phyloP scores from a whole-genome alignment of 176 grass and related monocot genomes.

The Panicum miliaceum region DNA sequence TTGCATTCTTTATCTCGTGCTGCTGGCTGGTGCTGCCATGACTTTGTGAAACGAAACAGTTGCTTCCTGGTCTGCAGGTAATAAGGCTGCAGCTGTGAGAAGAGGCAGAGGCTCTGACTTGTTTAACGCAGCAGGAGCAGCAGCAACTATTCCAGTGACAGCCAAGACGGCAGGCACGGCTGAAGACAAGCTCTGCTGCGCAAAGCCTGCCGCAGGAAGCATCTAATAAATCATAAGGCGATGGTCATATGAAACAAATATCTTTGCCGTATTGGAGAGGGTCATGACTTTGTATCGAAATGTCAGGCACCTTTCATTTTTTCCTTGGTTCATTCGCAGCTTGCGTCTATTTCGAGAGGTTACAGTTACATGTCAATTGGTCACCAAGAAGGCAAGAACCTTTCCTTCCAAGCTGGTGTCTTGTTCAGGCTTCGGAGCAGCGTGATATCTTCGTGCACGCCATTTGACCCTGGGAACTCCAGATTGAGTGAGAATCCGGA shows the following conservation, averaged over 20 bases:
- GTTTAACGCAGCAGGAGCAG: constrained; percentile 11
- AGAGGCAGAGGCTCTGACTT: constrained; percentile 24
- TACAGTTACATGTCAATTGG: neutral
- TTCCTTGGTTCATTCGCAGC: neutral
- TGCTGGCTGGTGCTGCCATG: neutral
- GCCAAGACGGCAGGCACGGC: constrained; percentile 38
- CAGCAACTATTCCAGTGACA: constrained; percentile 20
- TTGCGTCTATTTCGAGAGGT: neutral
- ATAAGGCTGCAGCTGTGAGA: constrained; percentile 6
- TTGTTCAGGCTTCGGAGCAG: neutral
- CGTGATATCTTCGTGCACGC: neutral
- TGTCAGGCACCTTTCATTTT: neutral
- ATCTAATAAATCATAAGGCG: constrained; percentile 37
- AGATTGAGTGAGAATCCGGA: neutral
- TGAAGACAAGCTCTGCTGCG: constrained; percentile 22
- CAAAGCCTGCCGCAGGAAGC: constrained; percentile 30
- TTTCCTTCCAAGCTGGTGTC: neutral
- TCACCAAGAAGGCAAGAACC: neutral
- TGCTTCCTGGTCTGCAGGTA: constrained; percentile 38
- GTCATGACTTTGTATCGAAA: neutral
- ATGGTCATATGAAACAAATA: constrained; percentile 37
- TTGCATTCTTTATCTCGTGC: constrained; percentile 25
- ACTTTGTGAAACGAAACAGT: constrained; percentile 35
- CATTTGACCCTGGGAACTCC: neutral
- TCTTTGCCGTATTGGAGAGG: neutral